A percentile compares a stretch with the other conserved stretches of the same genome.
phyloP scores from a whole-genome alignment of 169 alveolate species.

The Plasmodium fragile region DNA sequence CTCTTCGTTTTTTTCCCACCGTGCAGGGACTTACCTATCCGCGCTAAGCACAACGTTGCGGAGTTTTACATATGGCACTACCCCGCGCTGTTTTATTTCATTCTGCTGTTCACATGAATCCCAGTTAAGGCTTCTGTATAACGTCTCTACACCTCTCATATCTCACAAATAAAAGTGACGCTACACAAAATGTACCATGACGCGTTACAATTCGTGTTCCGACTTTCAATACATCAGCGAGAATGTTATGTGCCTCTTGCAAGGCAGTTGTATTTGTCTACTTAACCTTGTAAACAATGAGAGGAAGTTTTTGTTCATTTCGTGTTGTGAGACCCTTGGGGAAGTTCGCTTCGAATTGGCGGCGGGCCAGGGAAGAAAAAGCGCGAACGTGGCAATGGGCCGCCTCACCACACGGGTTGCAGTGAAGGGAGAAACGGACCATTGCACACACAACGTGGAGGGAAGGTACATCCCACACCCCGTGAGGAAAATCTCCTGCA shows the following conservation, averaged over 20 bases:
- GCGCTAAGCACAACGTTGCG: neutral
- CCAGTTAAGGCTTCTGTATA: neutral
- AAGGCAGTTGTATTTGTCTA: constrained; percentile 31
- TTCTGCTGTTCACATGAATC: neutral
- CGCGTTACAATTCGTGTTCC: constrained; percentile 10
- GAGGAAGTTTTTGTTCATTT: constrained; percentile 19
- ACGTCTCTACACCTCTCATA: neutral
- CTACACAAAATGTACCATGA: neutral
- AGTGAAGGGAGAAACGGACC: neutral
- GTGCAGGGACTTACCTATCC: neutral
- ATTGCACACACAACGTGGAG: neutral
- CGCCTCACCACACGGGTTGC: neutral
- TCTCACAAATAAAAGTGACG: neutral
- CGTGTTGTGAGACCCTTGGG: constrained; percentile 8
- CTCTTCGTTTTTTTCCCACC: neutral
- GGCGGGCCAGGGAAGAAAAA: neutral
- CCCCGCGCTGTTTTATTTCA: neutral
- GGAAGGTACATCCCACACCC: neutral
- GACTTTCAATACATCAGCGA: constrained; percentile 34
- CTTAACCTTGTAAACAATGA: constrained; percentile 24
- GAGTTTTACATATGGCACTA: neutral
- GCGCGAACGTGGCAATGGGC: neutral
- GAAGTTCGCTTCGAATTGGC: neutral
- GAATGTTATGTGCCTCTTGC: constrained; percentile 31
- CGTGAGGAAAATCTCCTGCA: constrained; percentile 19